Evolutionary conservation across 2,329 filamentous ascomycete genomes (phyloP).

Genomic region (Talaromyces rugulosus): DNA sequence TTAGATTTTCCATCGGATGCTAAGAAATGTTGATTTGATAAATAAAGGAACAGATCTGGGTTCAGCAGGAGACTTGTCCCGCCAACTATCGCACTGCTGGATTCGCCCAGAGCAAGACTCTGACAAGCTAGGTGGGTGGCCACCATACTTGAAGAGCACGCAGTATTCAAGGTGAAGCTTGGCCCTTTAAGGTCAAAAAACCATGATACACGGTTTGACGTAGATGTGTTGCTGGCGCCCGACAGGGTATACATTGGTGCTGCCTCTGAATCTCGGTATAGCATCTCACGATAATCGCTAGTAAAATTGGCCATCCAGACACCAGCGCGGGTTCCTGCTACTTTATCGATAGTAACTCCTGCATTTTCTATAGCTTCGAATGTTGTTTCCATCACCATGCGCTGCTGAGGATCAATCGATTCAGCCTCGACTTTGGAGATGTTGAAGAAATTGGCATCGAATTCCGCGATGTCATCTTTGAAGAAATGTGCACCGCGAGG

Average conservation of each 20-base stretch:
- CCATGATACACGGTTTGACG: slow-evolving; percentile 54
- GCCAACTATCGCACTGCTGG: slow-evolving; percentile 20
- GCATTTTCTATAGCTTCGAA: slow-evolving; percentile 36
- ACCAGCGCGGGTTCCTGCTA: slow-evolving; percentile 21
- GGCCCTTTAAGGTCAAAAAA: slow-evolving; percentile 39
- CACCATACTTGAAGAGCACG: slow-evolving; percentile 41
- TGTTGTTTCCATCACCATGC: slow-evolving; percentile 24
- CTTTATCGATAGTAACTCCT: slow-evolving; percentile 15
- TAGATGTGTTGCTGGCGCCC: slow-evolving; percentile 57
- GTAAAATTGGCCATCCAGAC: slow-evolving; percentile 24
- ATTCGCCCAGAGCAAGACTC: slow-evolving; percentile 24
- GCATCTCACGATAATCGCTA: slow-evolving; percentile 19
- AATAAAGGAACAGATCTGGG: slow-evolving; percentile 17
- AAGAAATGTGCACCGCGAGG: slow-evolving; percentile 6
- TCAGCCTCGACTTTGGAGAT: slow-evolving; percentile 2
- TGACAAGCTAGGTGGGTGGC: slow-evolving; percentile 32
- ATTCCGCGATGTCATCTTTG: slow-evolving; percentile 20
- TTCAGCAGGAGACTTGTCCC: slow-evolving; percentile 24
- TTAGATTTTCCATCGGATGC: slow-evolving; percentile 21
- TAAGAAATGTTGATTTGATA: slow-evolving; percentile 17
- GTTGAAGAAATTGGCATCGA: slow-evolving; percentile 26
- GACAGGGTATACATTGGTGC: slow-evolving; percentile 59
- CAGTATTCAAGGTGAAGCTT: slow-evolving; percentile 43
- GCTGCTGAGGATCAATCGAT: slow-evolving; percentile 10
- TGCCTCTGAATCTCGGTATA: slow-evolving; percentile 13